Evolutionary conservation across 805 yeast genomes (phyloP).

Genomic region (Kazachstania martiniae): DNA sequence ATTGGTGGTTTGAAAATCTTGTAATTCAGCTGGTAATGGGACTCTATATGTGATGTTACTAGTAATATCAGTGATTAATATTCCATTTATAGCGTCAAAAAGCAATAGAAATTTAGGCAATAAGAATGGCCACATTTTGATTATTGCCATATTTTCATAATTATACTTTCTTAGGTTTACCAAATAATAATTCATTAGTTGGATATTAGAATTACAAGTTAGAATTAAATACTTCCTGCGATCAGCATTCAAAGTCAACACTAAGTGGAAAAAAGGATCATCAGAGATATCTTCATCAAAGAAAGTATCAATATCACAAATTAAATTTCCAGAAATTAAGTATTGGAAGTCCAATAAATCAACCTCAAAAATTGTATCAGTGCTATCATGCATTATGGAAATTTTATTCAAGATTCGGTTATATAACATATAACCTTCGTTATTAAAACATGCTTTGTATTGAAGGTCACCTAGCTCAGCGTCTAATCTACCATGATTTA

Average conservation of each 20-base stretch:
- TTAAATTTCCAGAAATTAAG: neutral
- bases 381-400: neutral
- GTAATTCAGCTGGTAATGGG: no score
- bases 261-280: neutral
- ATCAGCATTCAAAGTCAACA: neutral
- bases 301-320: neutral
- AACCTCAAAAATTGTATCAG: neutral
- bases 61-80: slow-evolving; percentile 1
- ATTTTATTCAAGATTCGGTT: no score
- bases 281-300: neutral
- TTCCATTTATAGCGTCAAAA: slow-evolving; percentile 1
- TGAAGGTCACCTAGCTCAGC: neutral
- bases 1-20: no score
- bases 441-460: neutral
- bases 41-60: neutral
- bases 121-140: neutral
- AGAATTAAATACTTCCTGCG: no score
- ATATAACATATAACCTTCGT: neutral
- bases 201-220: neutral
- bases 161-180: no score
- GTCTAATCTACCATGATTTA: neutral
- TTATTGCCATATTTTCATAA: neutral
- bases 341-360: neutral
- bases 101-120: slow-evolving; percentile 1
- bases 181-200: neutral